Percentiles rank a stretch among this genome's conserved stretches.
phyloP scores from a whole-genome alignment of 345 rosid genomes.

The Punica granatum region DNA sequence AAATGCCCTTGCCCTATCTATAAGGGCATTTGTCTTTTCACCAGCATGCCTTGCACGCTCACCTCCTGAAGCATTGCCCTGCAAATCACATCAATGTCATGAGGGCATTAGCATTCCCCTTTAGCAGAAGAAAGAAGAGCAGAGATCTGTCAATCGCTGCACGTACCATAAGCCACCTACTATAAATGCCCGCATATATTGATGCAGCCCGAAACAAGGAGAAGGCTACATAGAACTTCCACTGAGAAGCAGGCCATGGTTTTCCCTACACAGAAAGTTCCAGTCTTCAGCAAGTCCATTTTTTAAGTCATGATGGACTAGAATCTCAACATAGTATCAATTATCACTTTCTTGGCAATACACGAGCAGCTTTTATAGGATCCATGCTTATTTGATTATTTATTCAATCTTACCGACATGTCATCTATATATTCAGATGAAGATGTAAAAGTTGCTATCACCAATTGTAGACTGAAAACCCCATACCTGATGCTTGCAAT shows the following conservation, averaged over 20 bases:
- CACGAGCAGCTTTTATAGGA: background rate
- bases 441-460: background rate
- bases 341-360: background rate
- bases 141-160: background rate
- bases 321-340: background rate
- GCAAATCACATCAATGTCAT: slow-evolving; percentile 9
- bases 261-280: slow-evolving; percentile 49
- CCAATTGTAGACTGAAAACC: background rate
- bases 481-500: background rate
- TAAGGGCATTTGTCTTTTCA: slow-evolving; percentile 43
- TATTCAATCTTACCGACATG: background rate
- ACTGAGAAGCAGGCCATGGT: slow-evolving; percentile 75
- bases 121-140: background rate
- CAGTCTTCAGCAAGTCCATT: slow-evolving; percentile 5
- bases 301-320: background rate
- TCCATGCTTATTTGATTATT: background rate
- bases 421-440: background rate
- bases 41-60: slow-evolving; percentile 69
- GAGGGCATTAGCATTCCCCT: background rate
- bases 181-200: slow-evolving; percentile 67
- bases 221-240: slow-evolving; percentile 95
- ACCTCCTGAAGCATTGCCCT: slow-evolving; percentile 98
- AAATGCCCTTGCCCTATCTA: slow-evolving; percentile 56
- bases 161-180: slow-evolving; percentile 84
- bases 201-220: slow-evolving; percentile 86